Percentiles rank a stretch among this genome's conserved stretches.
Evolutionary conservation across 257 asterid species (phyloP).

Genomic region (Coffea eugenioides): DNA sequence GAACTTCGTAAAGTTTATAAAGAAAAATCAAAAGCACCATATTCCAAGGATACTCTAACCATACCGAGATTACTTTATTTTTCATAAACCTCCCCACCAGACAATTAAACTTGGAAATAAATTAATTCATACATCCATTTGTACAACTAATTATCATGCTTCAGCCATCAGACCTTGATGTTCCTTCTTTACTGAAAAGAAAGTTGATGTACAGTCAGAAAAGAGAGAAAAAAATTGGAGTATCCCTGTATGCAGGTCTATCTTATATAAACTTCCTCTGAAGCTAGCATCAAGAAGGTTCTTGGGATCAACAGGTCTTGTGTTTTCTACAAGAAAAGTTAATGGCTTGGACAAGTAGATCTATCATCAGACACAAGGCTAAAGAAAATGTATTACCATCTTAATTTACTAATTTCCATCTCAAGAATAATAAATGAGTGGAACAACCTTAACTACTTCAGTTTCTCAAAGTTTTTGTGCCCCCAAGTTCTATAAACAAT

Average conservation of each 20-base stretch:
- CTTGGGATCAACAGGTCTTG: not conserved
- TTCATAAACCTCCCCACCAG: not conserved
- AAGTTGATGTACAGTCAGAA: not conserved
- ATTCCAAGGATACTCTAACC: not conserved
- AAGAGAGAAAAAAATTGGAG: not conserved
- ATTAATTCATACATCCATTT: not conserved
- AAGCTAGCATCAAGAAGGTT: not conserved
- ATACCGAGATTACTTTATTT: not conserved
- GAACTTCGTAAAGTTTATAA: not conserved
- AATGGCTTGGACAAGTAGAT: not conserved
- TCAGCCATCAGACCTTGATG: not conserved
- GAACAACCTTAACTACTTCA: not conserved
- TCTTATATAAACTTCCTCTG: not conserved
- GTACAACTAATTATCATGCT: not conserved
- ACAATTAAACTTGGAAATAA: not conserved
- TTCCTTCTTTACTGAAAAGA: not conserved
- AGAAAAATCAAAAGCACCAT: not conserved
- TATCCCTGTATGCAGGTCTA: not conserved
- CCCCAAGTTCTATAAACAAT: not conserved
- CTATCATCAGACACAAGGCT: not conserved
- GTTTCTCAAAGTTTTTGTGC: not conserved
- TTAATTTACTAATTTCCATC: not conserved
- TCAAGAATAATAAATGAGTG: not conserved
- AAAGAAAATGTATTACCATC: not conserved
- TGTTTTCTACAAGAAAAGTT: not conserved